Evolutionary conservation across 352 stramenopile genomes (phyloP), one percentile per base, ranked within the genome.

Genomic region (Phytophthora agathidicida): DNA sequence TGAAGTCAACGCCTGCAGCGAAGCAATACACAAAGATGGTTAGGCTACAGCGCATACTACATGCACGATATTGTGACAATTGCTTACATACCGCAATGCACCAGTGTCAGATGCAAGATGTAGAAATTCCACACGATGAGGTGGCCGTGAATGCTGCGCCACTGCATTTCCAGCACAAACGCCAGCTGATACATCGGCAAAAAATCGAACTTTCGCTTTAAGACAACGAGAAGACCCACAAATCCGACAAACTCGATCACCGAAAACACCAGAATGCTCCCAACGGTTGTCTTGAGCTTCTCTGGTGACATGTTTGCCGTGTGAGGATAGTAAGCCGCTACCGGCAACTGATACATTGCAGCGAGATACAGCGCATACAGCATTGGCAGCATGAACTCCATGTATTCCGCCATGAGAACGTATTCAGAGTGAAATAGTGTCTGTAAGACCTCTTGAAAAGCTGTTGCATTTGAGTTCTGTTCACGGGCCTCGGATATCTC

Each of bases 101-200:
- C 19, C 10, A 80, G 45, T 0, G 53, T 64, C 7, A 75, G 42
- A 26, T 49, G 55, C 11, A 80, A 30, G n/a, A 66, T 72, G 32
- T 43, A 64, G 6, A 43, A 41, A 10, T 53, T 51, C 67, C 53
- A 75, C 14, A 71, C 30, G 13, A 80, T 48, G 0, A 77, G 16
- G 2, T 51, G 45, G 0, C 52, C 45, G 20, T 77, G 67, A 2
- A 80, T 2, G 3, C 53, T 43, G 8, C 24, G 17, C 0, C 16
- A 10, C n/a, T 77, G 50, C 2, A 17, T 73, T 47, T 80, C 70
- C 0, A 83, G 49, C n/a, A 80, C 68, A 28, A 83, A 80, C 0
- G 62, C 73, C 2, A 80, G 33, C 19, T 68, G 52, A 33, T 72
- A 68, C 3, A 73, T 10, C 6, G 58, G 50, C 1, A 53, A 65